Base-by-base conservation (phyloP, 306 rosid genomes). In the Macrotyloma uniflorum region DNA sequence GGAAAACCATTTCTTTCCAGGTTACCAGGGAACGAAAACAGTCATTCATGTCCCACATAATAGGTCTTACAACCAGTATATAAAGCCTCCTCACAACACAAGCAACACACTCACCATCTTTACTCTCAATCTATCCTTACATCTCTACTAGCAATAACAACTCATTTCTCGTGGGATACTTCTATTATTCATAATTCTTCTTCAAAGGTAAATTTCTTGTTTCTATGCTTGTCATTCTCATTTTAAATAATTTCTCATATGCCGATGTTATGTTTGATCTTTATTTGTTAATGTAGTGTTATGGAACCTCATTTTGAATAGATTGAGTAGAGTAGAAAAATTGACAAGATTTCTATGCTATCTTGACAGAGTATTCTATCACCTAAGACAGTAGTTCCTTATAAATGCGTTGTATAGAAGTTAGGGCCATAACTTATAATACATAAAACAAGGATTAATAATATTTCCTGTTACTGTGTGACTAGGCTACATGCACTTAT, bases 61-160 rank as follows among this genome's bases (percentile, higher is more conserved):
- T 30, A 69, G 69, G 69, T 75, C 88, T 77, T 72, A 77, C 72
- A 30, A 68, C 85, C 28, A 80, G 76, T 93, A 91, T 95, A 93
- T 84, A 95, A 74, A 84, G 85, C 83, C 87, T 75, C 83, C 87
- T 75, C 73, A 43, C 80, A 75, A 83, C 67, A 73, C 86, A 49
- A 75, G 59, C 66, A 76, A 78, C 28, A 83, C 75, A 85, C 77
- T 86, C 92, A 87, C 81, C 88, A 82, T 46, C 86, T 81, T 49
- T 5, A 81, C 64, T 76, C 33, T 54, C 83, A 83, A 83, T 40
- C 36, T 47, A 74, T 77, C 70, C 43, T 38, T 22, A 11, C 62
- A 66, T 67, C 76, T 58, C 57, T 61, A 36, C 54, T 78, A 30
- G 59, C 72, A 19, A 19, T 82, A 83, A 24, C 61, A 75, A 33